Evolutionary conservation across 2,329 filamentous ascomycete species (phyloP).

Genomic region (Zasmidium cellare): DNA sequence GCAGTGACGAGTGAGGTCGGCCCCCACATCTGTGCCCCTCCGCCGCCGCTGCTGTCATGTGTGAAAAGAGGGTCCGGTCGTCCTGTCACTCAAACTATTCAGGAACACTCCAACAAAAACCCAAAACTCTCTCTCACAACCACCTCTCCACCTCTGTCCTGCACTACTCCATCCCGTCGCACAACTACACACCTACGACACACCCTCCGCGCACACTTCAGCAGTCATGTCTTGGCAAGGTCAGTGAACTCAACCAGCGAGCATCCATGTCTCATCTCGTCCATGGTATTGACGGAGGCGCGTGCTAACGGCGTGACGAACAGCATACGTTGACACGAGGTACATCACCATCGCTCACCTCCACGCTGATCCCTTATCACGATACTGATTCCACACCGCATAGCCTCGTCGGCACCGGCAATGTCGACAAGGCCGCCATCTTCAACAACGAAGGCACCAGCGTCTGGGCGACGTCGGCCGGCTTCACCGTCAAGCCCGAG

Average conservation of each 20-base stretch:
- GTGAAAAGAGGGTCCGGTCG: too few relatives aligned
- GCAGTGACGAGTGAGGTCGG: neutral
- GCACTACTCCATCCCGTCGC: neutral
- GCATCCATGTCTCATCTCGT: neutral
- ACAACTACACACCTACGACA: neutral
- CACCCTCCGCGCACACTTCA: slow-evolving; percentile 9
- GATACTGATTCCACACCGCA: slow-evolving; percentile 20
- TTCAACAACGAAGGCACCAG: slow-evolving; percentile 79
- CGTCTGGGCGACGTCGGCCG: slow-evolving; percentile 70
- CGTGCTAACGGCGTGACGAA: neutral
- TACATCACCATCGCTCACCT: slow-evolving; percentile 35
- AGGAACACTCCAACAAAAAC: neutral
- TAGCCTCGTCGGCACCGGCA: slow-evolving; percentile 77
- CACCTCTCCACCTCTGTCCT: neutral
- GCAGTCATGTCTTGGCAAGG: slow-evolving; percentile 74
- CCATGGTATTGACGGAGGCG: neutral
- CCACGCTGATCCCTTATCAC: slow-evolving; percentile 1
- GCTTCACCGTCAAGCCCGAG: slow-evolving; percentile 68
- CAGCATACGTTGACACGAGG: slow-evolving; percentile 65
- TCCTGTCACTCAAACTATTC: too few relatives aligned
- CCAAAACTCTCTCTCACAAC: neutral
- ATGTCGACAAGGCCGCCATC: slow-evolving; percentile 82
- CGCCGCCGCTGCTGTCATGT: too few relatives aligned
- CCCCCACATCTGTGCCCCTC: neutral
- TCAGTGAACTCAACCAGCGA: slow-evolving; percentile 39